Percentiles rank a stretch among this genome's conserved stretches.
These are phyloP conservation scores for Polytrichum formosum DNA, from an alignment of 225 moss, liverwort and hornwort genomes.

Conservation along the genomic window DNA sequence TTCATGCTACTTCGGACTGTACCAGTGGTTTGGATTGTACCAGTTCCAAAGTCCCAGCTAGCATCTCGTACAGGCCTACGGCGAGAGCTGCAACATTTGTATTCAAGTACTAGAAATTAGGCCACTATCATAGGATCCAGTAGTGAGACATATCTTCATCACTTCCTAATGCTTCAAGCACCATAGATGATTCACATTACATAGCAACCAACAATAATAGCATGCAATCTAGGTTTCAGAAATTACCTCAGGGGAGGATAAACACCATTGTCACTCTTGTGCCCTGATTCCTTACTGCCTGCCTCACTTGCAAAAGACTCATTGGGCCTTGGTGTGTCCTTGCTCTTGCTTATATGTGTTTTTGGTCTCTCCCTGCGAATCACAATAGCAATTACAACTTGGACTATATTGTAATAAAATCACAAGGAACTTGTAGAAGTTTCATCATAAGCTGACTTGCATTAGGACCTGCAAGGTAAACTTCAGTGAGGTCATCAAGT, in stretches of 20 bases:
- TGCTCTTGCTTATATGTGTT: slow-evolving; percentile 80
- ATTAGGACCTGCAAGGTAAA: no score
- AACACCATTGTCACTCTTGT: slow-evolving; percentile 57
- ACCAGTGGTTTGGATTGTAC: slow-evolving; percentile 62
- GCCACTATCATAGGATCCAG: background rate
- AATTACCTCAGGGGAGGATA: slow-evolving; percentile 36
- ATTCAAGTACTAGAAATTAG: background rate
- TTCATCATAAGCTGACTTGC: no score
- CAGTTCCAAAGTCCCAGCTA: slow-evolving; percentile 97
- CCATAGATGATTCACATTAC: no score
- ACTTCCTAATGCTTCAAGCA: no score
- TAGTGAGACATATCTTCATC: no score
- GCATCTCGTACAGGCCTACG: slow-evolving; percentile 72
- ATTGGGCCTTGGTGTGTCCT: slow-evolving; percentile 77
- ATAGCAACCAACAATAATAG: no score
- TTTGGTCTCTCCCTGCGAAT: slow-evolving; percentile 77
- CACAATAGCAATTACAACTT: no score
- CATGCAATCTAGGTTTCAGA: background rate
- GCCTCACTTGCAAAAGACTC: slow-evolving; percentile 67
- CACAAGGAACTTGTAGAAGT: no score
- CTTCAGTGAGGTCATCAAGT: no score
- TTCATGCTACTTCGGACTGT: slow-evolving; percentile 79
- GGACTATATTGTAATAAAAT: no score
- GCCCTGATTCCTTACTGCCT: slow-evolving; percentile 50
- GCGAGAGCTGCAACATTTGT: slow-evolving; percentile 41